These are phyloP conservation scores for Rubia tinctorum DNA, from an alignment of 305 asterid genomes.

Conservation along the genomic window DNA sequence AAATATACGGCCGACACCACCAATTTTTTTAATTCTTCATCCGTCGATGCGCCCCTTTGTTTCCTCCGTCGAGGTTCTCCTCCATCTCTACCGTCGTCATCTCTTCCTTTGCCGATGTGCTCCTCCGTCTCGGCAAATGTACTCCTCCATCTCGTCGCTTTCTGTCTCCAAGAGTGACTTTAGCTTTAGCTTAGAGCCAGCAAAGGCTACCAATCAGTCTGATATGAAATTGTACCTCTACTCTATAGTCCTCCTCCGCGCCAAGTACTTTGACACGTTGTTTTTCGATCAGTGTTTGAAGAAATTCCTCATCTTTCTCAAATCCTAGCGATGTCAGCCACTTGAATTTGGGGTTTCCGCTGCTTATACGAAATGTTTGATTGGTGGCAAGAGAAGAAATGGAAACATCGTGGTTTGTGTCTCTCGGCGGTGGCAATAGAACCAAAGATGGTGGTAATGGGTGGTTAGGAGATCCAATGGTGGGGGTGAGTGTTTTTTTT, in stretches of 20 bases:
- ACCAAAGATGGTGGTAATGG: too few relatives aligned
- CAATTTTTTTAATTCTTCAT: conserved; percentile 43
- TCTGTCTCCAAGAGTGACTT: conserved; percentile 1
- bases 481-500: too few relatives aligned
- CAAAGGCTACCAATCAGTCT: conserved; percentile 24
- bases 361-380: conserved; percentile 37
- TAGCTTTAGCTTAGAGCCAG: conserved; percentile 26
- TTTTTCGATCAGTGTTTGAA: conserved; percentile 77
- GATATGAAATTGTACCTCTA: conserved; percentile 64
- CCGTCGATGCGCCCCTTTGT: too few relatives aligned
- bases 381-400: background rate
- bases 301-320: conserved; percentile 22
- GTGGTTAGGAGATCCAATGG: too few relatives aligned
- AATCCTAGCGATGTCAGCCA: conserved; percentile 26
- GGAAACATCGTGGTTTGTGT: background rate
- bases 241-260: conserved; percentile 55
- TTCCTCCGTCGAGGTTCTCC: too few relatives aligned
- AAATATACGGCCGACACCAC: conserved; percentile 9
- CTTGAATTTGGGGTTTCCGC: conserved; percentile 41
- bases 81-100: too few relatives aligned
- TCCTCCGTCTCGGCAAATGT: conserved; percentile 26
- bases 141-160: conserved; percentile 39
- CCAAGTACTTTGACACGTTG: conserved; percentile 63
- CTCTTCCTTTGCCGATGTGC: conserved; percentile 32
- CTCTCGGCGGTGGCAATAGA: too few relatives aligned